Conservation (phyloP, 1,139 yeast genomes). For the Lodderomyces margitis region DNA sequence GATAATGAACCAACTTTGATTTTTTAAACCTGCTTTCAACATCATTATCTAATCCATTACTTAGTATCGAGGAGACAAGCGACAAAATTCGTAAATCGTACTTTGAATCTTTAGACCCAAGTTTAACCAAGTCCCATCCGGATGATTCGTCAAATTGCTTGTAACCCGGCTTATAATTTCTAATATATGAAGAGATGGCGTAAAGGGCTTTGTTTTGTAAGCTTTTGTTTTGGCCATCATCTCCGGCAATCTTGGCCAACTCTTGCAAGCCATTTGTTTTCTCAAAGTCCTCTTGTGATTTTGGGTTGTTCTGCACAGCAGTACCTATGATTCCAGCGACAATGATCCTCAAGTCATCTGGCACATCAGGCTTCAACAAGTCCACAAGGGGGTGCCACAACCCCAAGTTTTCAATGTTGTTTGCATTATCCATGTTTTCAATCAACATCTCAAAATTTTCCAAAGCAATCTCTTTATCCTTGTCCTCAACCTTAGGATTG, state of each 20-base stretch:
- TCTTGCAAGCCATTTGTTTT: constrained; percentile 50
- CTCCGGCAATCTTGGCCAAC: constrained; percentile 38
- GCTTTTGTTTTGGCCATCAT: constrained; percentile 25
- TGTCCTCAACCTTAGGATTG: constrained; percentile 61
- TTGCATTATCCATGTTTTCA: constrained; percentile 93
- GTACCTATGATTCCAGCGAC: constrained; percentile 82
- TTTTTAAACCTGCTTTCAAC: constrained; percentile 41
- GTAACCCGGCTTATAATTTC: constrained; percentile 65
- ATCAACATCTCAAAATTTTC: constrained; percentile 93
- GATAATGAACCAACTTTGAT: constrained; percentile 35
- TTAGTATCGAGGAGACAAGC: constrained; percentile 54
- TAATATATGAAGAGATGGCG: constrained; percentile 72
- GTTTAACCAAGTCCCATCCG: constrained; percentile 58
- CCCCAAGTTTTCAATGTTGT: constrained; percentile 78
- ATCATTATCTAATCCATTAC: constrained; percentile 46
- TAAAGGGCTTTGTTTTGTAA: constrained; percentile 65
- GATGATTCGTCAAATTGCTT: constrained; percentile 49
- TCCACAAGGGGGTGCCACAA: constrained; percentile 72
- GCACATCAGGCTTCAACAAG: constrained; percentile 41
- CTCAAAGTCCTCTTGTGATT: constrained; percentile 63
- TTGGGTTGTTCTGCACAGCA: constrained; percentile 87
- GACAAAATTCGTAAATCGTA: constrained; percentile 56
- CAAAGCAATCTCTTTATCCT: constrained; percentile 69
- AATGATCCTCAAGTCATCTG: constrained; percentile 45
- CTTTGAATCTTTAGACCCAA: constrained; percentile 29